phyloP scores from a whole-genome alignment of 345 rosid species.

The Lumnitzera racemosa region DNA sequence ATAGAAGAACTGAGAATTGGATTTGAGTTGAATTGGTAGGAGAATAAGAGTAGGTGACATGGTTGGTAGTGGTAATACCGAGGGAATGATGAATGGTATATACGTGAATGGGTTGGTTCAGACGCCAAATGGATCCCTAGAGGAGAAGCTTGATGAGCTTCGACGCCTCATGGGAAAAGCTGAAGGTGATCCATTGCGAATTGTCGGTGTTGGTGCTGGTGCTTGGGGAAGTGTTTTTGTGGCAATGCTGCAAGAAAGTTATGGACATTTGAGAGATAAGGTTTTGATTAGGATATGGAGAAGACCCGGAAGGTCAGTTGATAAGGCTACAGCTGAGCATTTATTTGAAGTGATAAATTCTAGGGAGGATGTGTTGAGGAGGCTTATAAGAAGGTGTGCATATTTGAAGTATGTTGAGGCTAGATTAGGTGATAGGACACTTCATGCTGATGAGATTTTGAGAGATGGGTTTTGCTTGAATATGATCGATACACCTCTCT shows the following conservation, averaged over 20 bases:
- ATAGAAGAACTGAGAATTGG: no score
- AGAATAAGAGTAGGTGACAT: constrained; percentile 31
- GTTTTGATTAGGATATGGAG: constrained; percentile 91
- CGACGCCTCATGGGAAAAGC: constrained; percentile 64
- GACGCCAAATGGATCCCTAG: constrained; percentile 36
- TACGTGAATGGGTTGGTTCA: constrained; percentile 45
- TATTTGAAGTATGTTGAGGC: constrained; percentile 95
- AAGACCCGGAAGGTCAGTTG: constrained; percentile 69
- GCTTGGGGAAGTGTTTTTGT: constrained; percentile 98
- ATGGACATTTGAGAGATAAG: constrained; percentile 82
- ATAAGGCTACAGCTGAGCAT: constrained; percentile 75
- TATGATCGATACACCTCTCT: constrained; percentile 90
- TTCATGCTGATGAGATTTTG: constrained; percentile 82
- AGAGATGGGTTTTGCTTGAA: constrained; percentile 96
- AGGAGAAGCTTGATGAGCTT: constrained; percentile 77
- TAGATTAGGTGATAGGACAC: constrained; percentile 82
- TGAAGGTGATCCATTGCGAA: constrained; percentile 76
- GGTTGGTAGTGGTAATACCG: constrained; percentile 20
- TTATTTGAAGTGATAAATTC: constrained; percentile 97
- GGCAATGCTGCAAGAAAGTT: constrained; percentile 81
- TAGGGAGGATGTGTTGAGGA: constrained; percentile 83
- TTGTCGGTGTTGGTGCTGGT: constrained; percentile 91
- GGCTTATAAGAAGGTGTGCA: constrained; percentile 89
- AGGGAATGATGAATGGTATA: constrained; percentile 14
- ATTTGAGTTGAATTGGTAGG: not conserved